Conservation (phyloP, 2,329 filamentous ascomycete species). For the Hirsutella thompsonii region DNA sequence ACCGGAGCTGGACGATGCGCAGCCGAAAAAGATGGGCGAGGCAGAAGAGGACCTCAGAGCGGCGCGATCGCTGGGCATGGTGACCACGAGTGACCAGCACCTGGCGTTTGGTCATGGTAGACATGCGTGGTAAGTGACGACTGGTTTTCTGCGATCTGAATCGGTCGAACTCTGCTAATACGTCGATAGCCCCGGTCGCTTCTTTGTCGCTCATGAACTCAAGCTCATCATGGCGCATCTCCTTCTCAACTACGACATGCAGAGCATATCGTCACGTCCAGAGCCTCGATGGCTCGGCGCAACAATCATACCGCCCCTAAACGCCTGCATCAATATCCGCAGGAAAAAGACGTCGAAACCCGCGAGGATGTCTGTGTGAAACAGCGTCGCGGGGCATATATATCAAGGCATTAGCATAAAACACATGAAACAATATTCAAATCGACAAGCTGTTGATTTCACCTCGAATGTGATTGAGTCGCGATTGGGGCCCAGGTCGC, state of each 20-base stretch:
- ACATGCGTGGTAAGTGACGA: conserved; percentile 33
- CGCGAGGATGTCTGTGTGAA: neutral
- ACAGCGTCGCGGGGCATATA: neutral
- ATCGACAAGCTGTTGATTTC: no score
- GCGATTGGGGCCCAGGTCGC: no score
- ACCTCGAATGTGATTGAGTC: no score
- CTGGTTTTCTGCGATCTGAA: no score
- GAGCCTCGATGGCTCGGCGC: conserved; percentile 29
- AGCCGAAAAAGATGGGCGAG: neutral
- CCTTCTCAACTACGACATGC: conserved; percentile 38
- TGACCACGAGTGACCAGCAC: conserved; percentile 37
- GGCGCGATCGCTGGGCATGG: conserved; percentile 27
- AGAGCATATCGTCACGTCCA: conserved; percentile 24
- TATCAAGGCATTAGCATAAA: no score
- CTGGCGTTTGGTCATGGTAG: conserved; percentile 44
- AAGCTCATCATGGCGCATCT: conserved; percentile 41
- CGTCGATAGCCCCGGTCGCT: conserved; percentile 33
- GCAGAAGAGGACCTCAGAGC: neutral
- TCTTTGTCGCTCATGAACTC: conserved; percentile 41
- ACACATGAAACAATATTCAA: no score
- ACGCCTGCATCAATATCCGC: conserved; percentile 14
- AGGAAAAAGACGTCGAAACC: neutral
- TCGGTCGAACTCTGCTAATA: no score
- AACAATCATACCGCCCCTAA: conserved; percentile 20
- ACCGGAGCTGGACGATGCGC: conserved; percentile 14